Evolutionary conservation across 2,329 filamentous ascomycete genomes (phyloP).

Genomic region (Monosporascus sp.): DNA sequence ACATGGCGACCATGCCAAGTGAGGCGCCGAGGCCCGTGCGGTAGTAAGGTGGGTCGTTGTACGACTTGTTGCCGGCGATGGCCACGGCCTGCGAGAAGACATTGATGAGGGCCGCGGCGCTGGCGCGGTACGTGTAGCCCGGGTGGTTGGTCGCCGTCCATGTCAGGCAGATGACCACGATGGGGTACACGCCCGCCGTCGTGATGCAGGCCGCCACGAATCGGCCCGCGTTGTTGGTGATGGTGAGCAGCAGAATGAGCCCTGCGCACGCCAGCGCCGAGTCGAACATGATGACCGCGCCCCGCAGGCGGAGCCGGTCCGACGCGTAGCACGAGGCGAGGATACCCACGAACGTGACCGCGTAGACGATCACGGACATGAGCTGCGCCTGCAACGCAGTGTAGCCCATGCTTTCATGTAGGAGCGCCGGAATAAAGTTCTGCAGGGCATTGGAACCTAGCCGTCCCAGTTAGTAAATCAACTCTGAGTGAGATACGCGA

Average conservation of each 20-base stretch:
- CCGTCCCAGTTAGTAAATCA: background rate
- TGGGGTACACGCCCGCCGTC: conserved; percentile 15
- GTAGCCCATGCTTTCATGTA: conserved; percentile 9
- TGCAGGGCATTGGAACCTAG: background rate
- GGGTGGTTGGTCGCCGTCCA: conserved; percentile 20
- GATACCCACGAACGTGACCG: conserved; percentile 17
- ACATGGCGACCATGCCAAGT: conserved; percentile 3
- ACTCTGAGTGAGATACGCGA: background rate
- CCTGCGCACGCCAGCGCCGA: conserved; percentile 10
- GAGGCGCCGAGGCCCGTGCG: conserved; percentile 3
- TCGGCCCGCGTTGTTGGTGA: conserved; percentile 11
- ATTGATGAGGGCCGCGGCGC: conserved; percentile 8
- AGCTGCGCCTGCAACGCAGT: conserved; percentile 14
- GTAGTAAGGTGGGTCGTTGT: conserved; percentile 4
- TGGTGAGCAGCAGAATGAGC: conserved; percentile 15
- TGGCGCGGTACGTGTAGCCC: conserved; percentile 13
- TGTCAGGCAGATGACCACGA: conserved; percentile 14
- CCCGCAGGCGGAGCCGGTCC: conserved; percentile 15
- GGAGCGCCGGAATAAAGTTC: background rate
- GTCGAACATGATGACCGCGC: conserved; percentile 7
- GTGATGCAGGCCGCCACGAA: conserved; percentile 17
- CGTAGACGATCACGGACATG: conserved; percentile 19
- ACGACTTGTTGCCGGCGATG: conserved; percentile 5
- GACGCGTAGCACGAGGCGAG: conserved; percentile 13
- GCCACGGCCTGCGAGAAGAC: conserved; percentile 8